Evolutionary conservation across 306 rosid species (phyloP), one percentile per base, ranked within the genome.

Genomic region (Erythrophleum fordii): DNA sequence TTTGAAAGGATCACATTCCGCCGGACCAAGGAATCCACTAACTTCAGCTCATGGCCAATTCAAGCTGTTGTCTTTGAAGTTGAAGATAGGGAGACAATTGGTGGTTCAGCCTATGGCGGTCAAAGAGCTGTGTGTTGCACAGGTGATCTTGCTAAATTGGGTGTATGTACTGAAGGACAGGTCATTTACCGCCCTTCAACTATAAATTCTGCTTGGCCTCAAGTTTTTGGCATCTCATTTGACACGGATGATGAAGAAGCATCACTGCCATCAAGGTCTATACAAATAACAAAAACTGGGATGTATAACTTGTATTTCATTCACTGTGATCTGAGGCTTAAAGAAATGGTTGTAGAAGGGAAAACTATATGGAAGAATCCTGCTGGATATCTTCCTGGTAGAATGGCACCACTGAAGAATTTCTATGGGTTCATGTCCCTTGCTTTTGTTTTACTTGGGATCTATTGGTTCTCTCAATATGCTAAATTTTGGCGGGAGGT

Each of bases 51-150:
- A 0, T 83, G 84, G 66, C 85, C 87, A 10, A 77, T 95, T 79
- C 96, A 93, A 67, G 97, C 94, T 41, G 90, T 95, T 86, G 79
- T 95, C 64, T 95, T 95, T 81, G 98, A 95, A 84, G 99, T 95
- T 77, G 99, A 95, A 80, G 99, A 95, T 83, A 95, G 99, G 72
- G 97, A 93, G 83, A 88, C 86, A 39, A 87, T 95, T 66, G 98
- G 99, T 64, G 99, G 99, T 80, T 93, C 99, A 0, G 99, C 97
- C 3, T 95, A 95, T 81, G 98, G 99, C 13, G 98, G 99, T 81
- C 99, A 95, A 83, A 92, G 99, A 86, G 99, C 99, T 22, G 94
- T 95, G 39, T 93, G 99, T 84, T 95, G 99, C 86, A 88, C 99
- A 0, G 80, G 91, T 31, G 99, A 95, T 89, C 97, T 95, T 58